Evolutionary conservation across 2,329 filamentous ascomycete genomes (phyloP).

Genomic region (Fusarium sublunatum): DNA sequence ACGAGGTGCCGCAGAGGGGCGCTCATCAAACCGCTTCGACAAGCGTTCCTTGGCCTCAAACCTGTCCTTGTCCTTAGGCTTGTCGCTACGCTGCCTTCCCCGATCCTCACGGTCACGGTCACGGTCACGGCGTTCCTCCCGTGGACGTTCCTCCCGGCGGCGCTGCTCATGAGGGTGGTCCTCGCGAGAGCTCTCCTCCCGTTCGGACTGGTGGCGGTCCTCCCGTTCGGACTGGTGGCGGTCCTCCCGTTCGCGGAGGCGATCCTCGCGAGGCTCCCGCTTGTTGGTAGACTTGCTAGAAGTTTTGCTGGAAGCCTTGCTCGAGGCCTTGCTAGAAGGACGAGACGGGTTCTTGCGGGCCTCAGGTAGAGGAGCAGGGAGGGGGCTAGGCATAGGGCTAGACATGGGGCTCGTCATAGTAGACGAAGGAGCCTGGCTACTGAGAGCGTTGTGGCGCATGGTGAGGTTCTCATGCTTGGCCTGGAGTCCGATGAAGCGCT

Average conservation of each 20-base stretch:
- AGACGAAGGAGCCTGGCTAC: constrained; percentile 36
- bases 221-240: constrained; percentile 39
- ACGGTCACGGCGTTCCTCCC: constrained; percentile 42
- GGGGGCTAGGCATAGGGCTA: constrained; percentile 37
- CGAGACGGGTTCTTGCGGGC: constrained; percentile 47
- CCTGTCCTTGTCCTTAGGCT: constrained; percentile 47
- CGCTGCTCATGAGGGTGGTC: constrained; percentile 33
- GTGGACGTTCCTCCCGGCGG: constrained; percentile 35
- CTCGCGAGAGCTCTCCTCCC: constrained; percentile 39
- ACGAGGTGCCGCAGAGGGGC: constrained; percentile 43
- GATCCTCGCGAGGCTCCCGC: constrained; percentile 45
- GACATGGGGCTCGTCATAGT: constrained; percentile 44
- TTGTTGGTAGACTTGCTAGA: constrained; percentile 39
- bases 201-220: constrained; percentile 38
- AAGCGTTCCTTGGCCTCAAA: constrained; percentile 52
- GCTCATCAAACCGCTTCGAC: constrained; percentile 53
- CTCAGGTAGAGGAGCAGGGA: constrained; percentile 44
- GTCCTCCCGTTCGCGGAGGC: constrained; percentile 40
- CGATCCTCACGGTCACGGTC: constrained; percentile 45
- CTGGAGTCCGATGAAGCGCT: constrained; percentile 44
- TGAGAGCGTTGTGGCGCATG: constrained; percentile 47
- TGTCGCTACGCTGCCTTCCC: constrained; percentile 39
- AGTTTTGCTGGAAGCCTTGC: constrained; percentile 47
- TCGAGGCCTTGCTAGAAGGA: constrained; percentile 46
- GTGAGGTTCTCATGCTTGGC: constrained; percentile 48